Evolutionary conservation across 129 eudicot genomes (phyloP), one percentile per base, ranked within the genome.

Genomic region (Lonicera japonica): DNA sequence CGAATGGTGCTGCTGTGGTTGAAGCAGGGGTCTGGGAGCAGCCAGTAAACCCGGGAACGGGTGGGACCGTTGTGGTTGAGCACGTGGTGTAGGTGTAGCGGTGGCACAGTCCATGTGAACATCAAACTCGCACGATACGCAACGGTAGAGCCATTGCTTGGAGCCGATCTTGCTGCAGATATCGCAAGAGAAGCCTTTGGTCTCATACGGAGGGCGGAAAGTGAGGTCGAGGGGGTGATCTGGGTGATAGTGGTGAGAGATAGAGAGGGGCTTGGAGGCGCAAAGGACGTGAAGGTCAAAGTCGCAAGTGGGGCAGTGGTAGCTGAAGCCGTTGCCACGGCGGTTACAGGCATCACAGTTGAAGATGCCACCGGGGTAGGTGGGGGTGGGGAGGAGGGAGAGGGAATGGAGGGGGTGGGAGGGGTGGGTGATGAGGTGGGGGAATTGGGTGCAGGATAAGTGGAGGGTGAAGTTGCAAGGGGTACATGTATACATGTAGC

Each of bases 381-480:
- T 18, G 11, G 84, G 24, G 66, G 66, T 25, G 4, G 86, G 76
- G 59, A 82, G 76, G 58, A 86, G 95, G 17, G 78, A 41, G 14
- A 86, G 83, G 4, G 73, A 5, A 69, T 81, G 85, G 43, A 53
- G 21, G 3, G 47, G 74, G 63, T 82, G 95, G 21, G 76, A 65
- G 5, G 89, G 84, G 65, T 82, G 95, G 18, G 78, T 82, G 66
- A 86, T 80, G 7, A 72, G 53, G 6, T 77, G 70, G 0, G 86
- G 86, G 20, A 79, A 75, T 48, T 79, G 58, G 5, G 89, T 53
- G 71, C 95, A 86, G 4, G 75, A 67, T 0, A 57, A 46, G 52
- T 86, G 95, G 68, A 86, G 66, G 79, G 65, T 58, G 71, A 73
- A 86, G 57, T 75, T 77, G 82, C 95, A 86, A 0, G 82, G 73